phyloP scores from a whole-genome alignment of 495 filamentous ascomycete genomes.

The Podospora fimiseda region DNA sequence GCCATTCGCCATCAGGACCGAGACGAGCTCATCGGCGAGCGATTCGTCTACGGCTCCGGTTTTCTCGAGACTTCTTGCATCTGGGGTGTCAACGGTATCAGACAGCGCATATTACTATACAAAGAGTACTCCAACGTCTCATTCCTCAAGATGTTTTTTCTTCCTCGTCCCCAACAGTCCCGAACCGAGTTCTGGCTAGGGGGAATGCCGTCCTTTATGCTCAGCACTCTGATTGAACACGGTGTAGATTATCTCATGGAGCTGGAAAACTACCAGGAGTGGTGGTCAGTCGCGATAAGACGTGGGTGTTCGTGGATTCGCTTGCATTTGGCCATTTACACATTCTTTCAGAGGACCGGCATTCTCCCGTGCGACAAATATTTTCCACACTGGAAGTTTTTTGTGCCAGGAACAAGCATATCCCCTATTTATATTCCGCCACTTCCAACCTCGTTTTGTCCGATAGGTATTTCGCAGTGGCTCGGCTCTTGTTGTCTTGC shows the following conservation, averaged over 20 bases:
- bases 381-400: constrained; percentile 39
- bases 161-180: constrained; percentile 26
- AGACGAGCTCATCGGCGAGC: constrained; percentile 35
- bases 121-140: constrained; percentile 36
- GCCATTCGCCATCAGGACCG: constrained; percentile 28
- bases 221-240: constrained; percentile 18
- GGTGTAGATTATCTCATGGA: background rate
- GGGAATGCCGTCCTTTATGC: constrained; percentile 29
- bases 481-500: constrained; percentile 22
- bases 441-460: constrained; percentile 19
- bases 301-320: constrained; percentile 29
- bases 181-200: constrained; percentile 18
- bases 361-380: constrained; percentile 32
- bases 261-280: background rate
- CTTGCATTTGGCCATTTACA: constrained; percentile 42
- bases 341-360: constrained; percentile 43
- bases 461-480: constrained; percentile 24
- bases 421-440: constrained; percentile 41
- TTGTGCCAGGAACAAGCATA: constrained; percentile 41
- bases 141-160: constrained; percentile 30
- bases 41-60: constrained; percentile 31
- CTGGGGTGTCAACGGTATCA: constrained; percentile 48
- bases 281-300: constrained; percentile 17
- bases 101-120: constrained; percentile 47
- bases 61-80: constrained; percentile 35